Evolutionary conservation across 805 yeast species (phyloP).

Genomic region (Pichia sporocuriosa): DNA sequence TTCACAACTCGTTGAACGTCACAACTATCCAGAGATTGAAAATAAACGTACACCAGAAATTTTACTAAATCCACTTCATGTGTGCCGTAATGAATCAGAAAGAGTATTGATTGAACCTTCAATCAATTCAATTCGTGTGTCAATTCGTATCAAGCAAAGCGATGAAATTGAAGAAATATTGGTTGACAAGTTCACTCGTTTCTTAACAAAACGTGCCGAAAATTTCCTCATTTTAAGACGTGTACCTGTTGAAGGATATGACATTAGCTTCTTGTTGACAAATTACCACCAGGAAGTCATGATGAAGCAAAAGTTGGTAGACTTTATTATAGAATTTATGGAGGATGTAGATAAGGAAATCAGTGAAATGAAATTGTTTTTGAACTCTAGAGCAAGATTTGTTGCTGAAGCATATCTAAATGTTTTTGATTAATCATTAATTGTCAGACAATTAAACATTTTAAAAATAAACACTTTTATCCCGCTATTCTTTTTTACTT

Average conservation of each 20-base stretch:
- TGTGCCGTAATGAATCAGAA: slow-evolving; percentile 91
- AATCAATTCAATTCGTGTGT: slow-evolving; percentile 84
- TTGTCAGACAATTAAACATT: background rate
- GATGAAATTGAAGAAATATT: slow-evolving; percentile 94
- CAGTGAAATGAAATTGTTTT: slow-evolving; percentile 94
- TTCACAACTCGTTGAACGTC: slow-evolving; percentile 93
- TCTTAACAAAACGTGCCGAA: slow-evolving; percentile 93
- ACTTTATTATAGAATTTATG: slow-evolving; percentile 96
- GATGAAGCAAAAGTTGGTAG: slow-evolving; percentile 92
- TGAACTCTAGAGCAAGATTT: slow-evolving; percentile 95
- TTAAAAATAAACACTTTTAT: background rate
- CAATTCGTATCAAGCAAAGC: slow-evolving; percentile 91
- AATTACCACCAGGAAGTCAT: slow-evolving; percentile 92
- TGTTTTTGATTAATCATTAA: slow-evolving; percentile 60
- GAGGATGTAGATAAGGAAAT: slow-evolving; percentile 98
- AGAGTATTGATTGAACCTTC: slow-evolving; percentile 89
- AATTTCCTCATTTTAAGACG: slow-evolving; percentile 87
- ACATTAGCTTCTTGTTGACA: slow-evolving; percentile 87
- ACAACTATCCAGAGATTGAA: slow-evolving; percentile 94
- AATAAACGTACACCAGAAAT: slow-evolving; percentile 78
- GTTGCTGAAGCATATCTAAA: slow-evolving; percentile 94
- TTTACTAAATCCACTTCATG: slow-evolving; percentile 78
- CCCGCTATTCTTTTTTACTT: too few relatives aligned
- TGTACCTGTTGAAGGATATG: slow-evolving; percentile 84
- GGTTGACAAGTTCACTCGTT: slow-evolving; percentile 91